phyloP scores from a whole-genome alignment of 1,139 yeast species.

The Candida sp. region DNA sequence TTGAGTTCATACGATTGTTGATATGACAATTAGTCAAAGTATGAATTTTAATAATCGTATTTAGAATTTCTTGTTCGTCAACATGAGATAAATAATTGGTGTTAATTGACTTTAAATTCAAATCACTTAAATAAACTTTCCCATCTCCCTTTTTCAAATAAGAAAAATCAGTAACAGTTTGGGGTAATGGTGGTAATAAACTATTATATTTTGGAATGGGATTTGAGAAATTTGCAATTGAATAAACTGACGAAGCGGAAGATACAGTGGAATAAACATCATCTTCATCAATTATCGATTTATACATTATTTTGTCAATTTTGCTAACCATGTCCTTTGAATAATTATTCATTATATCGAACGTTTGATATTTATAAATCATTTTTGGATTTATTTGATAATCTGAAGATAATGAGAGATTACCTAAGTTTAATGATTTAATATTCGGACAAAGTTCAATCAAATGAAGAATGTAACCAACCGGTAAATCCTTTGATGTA shows the following conservation, averaged over 20 bases:
- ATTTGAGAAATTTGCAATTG: conserved; percentile 25
- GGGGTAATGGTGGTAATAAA: conserved; percentile 35
- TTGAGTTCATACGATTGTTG: conserved; percentile 8
- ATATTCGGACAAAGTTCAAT: conserved; percentile 59
- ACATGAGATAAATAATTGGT: conserved; percentile 26
- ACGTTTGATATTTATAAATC: conserved; percentile 34
- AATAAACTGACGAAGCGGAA: conserved; percentile 29
- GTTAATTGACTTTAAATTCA: conserved; percentile 38
- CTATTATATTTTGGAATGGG: conserved; percentile 32
- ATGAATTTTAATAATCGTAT: conserved; percentile 23
- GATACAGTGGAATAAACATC: conserved; percentile 15
- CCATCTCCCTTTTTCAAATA: conserved; percentile 37
- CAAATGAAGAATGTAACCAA: conserved; percentile 63
- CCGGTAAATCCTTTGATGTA: conserved; percentile 61
- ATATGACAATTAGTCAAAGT: conserved; percentile 9
- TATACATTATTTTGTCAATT: conserved; percentile 20
- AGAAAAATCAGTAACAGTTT: conserved; percentile 20
- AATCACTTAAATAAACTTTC: conserved; percentile 38
- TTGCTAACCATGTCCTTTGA: conserved; percentile 25
- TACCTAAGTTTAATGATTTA: conserved; percentile 45
- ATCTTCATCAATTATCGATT: conserved; percentile 8
- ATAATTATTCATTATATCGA: conserved; percentile 38
- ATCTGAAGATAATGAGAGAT: conserved; percentile 55
- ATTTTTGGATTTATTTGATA: conserved; percentile 41
- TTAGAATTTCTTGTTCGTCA: conserved; percentile 37